A percentile compares a stretch with the other conserved stretches of the same genome.
These are phyloP conservation scores for Achaetomium macrosporum DNA, from an alignment of 2,329 filamentous ascomycete species.

Conservation along the genomic window DNA sequence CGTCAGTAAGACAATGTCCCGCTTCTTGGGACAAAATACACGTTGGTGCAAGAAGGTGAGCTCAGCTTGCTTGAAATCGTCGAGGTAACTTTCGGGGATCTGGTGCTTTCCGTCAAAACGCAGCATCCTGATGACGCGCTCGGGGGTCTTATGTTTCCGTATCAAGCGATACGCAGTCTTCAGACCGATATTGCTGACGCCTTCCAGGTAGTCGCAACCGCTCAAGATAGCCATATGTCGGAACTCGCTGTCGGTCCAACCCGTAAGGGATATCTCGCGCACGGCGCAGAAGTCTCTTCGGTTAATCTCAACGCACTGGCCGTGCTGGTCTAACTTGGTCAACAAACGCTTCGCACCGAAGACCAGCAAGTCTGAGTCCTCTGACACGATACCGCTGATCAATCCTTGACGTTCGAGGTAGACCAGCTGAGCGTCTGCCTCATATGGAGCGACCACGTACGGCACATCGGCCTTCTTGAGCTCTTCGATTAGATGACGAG, in stretches of 20 bases:
- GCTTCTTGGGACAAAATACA: slow-evolving; percentile 75
- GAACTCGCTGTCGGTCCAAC: slow-evolving; percentile 89
- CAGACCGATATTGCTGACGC: slow-evolving; percentile 77
- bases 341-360: slow-evolving; percentile 87
- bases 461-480: slow-evolving; percentile 73
- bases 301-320: slow-evolving; percentile 87
- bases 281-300: slow-evolving; percentile 83
- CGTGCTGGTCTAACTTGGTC: slow-evolving; percentile 91
- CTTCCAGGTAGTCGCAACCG: slow-evolving; percentile 90
- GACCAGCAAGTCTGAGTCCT: slow-evolving; percentile 92
- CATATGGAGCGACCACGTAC: slow-evolving; percentile 93
- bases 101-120: slow-evolving; percentile 84
- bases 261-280: slow-evolving; percentile 79
- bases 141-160: slow-evolving; percentile 81
- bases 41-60: slow-evolving; percentile 90
- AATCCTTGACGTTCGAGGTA: slow-evolving; percentile 84
- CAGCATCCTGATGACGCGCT: slow-evolving; percentile 73
- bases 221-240: slow-evolving; percentile 93
- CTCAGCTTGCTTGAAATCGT: slow-evolving; percentile 79
- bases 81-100: slow-evolving; percentile 74
- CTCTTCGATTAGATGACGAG: slow-evolving; percentile 82
- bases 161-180: slow-evolving; percentile 92
- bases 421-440: slow-evolving; percentile 93
- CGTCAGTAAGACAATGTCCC: slow-evolving; percentile 70
- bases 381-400: slow-evolving; percentile 83